phyloP scores from a whole-genome alignment of 768 basidiomycete species.

The Infundibulicybe gibba region DNA sequence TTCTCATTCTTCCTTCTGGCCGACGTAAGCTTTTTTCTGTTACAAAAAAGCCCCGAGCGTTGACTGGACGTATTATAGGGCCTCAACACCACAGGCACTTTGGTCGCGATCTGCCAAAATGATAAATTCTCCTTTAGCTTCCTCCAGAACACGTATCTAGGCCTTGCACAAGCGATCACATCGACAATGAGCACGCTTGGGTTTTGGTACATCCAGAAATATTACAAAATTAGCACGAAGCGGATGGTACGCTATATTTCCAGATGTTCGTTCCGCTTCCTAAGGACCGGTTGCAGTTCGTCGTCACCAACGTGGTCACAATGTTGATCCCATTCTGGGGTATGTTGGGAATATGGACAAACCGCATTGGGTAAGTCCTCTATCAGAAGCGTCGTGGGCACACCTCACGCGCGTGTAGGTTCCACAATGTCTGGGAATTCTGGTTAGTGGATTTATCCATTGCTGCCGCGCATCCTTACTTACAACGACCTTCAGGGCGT shows the following conservation, averaged over 20 bases:
- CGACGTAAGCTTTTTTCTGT: slow-evolving; percentile 38
- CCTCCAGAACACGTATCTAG: slow-evolving; percentile 76
- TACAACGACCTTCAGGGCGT: slow-evolving; percentile 44
- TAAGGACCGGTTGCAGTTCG: slow-evolving; percentile 43
- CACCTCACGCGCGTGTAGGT: slow-evolving; percentile 26
- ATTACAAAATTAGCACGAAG: slow-evolving; percentile 79
- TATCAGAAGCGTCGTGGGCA: neutral
- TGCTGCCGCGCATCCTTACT: too few relatives aligned
- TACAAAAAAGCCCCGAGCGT: neutral
- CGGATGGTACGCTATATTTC: slow-evolving; percentile 54
- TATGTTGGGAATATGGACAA: slow-evolving; percentile 82
- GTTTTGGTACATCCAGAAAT: slow-evolving; percentile 81
- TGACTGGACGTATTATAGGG: slow-evolving; percentile 39
- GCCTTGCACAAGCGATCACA: slow-evolving; percentile 70
- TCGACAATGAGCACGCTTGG: slow-evolving; percentile 69
- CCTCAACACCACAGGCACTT: slow-evolving; percentile 74
- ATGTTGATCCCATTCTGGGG: slow-evolving; percentile 83
- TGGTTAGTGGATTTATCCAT: slow-evolving; percentile 42
- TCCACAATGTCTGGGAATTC: slow-evolving; percentile 86
- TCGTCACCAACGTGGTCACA: slow-evolving; percentile 72
- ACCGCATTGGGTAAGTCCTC: slow-evolving; percentile 56
- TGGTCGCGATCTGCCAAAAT: slow-evolving; percentile 76
- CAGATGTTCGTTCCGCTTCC: neutral
- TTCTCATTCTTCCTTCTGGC: slow-evolving; percentile 76
- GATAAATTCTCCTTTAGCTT: slow-evolving; percentile 81